phyloP scores from a whole-genome alignment of 2,329 filamentous ascomycete species.

The Paraconiothyrium sp. region DNA sequence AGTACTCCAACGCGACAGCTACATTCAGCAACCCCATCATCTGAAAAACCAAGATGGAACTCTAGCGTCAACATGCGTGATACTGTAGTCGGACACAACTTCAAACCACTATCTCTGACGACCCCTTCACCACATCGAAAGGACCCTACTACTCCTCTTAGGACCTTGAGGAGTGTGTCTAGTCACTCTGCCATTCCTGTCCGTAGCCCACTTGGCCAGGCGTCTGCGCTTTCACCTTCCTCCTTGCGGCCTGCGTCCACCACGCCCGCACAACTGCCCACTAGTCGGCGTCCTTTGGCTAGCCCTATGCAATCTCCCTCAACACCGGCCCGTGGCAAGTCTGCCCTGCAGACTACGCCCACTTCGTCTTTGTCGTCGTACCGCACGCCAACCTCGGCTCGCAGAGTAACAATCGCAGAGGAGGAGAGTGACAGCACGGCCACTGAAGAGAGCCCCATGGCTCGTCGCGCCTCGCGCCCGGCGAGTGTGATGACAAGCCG shows the following conservation, averaged over 20 bases:
- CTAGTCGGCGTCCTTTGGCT: slow-evolving; percentile 35
- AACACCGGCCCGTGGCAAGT: slow-evolving; percentile 41
- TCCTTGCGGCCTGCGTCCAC: slow-evolving; percentile 38
- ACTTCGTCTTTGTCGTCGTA: slow-evolving; percentile 25
- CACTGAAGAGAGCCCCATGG: slow-evolving; percentile 42
- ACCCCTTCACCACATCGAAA: slow-evolving; percentile 47
- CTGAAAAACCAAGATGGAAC: slow-evolving; percentile 53
- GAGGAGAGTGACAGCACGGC: slow-evolving; percentile 31
- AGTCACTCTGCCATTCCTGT: slow-evolving; percentile 48
- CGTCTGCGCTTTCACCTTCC: slow-evolving; percentile 36
- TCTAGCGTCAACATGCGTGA: slow-evolving; percentile 49
- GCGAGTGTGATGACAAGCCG: slow-evolving; percentile 43
- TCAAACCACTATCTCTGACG: slow-evolving; percentile 47
- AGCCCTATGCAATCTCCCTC: slow-evolving; percentile 43
- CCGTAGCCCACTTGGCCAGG: slow-evolving; percentile 45
- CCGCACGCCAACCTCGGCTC: slow-evolving; percentile 35
- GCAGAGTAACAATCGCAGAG: slow-evolving; percentile 32
- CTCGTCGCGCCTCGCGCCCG: slow-evolving; percentile 37
- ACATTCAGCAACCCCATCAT: slow-evolving; percentile 37
- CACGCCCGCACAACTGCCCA: slow-evolving; percentile 39
- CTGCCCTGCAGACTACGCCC: slow-evolving; percentile 30
- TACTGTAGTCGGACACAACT: slow-evolving; percentile 50
- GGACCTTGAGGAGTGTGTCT: slow-evolving; percentile 38
- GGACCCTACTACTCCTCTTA: slow-evolving; percentile 22
- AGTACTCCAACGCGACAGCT: slow-evolving; percentile 35